A percentile compares a stretch with the other conserved stretches of the same genome.
Evolutionary conservation across 176 grass and related monocot genomes (phyloP).

Genomic region (Chrysopogon serrulatus): DNA sequence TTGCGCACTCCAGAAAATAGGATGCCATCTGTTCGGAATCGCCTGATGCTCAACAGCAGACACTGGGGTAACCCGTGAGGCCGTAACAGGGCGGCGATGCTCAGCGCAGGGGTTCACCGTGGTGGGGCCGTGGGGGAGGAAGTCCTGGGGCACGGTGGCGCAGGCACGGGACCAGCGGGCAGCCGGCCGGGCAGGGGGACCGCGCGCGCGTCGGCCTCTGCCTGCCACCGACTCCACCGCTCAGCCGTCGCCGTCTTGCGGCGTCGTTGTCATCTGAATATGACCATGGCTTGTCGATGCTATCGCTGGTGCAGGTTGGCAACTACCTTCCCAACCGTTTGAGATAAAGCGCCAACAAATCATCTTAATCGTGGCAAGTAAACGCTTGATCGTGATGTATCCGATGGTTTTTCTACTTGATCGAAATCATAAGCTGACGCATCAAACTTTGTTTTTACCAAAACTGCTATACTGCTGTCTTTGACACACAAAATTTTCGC

Average conservation of each 20-base stretch:
- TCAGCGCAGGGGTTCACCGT: neutral
- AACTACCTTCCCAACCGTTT: neutral
- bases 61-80: neutral
- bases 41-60: neutral
- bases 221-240: constrained; percentile 23
- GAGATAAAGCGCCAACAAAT: neutral
- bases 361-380: neutral
- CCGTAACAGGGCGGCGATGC: neutral
- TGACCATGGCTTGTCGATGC: neutral
- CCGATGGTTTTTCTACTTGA: neutral
- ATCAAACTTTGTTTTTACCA: neutral
- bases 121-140: neutral
- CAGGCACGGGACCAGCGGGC: neutral
- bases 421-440: neutral
- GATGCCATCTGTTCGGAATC: neutral
- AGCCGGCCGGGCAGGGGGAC: neutral
- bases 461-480: neutral
- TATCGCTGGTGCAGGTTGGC: neutral
- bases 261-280: neutral
- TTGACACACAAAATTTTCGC: neutral
- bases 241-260: constrained; percentile 5
- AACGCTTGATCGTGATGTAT: neutral
- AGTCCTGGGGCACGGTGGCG: neutral
- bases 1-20: neutral
- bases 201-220: neutral